phyloP scores from a whole-genome alignment of 257 asterid genomes.

The Agastache rugosa region DNA sequence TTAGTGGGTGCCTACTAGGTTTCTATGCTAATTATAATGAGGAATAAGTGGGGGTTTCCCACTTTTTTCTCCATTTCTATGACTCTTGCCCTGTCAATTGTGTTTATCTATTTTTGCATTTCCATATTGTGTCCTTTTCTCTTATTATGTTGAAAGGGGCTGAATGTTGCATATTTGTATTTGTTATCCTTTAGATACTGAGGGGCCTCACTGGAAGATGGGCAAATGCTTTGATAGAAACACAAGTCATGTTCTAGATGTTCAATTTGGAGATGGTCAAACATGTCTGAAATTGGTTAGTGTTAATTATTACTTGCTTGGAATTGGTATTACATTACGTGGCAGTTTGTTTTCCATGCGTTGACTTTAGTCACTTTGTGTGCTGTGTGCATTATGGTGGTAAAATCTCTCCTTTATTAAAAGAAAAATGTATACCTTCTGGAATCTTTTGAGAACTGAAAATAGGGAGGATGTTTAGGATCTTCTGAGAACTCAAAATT shows the following conservation, averaged over 20 bases:
- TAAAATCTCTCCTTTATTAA: background rate
- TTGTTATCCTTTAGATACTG: slow-evolving; percentile 54
- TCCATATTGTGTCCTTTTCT: background rate
- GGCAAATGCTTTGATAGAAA: slow-evolving; percentile 67
- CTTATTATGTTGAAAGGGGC: slow-evolving; percentile 13
- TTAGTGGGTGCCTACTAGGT: slow-evolving; percentile 11
- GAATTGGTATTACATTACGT: slow-evolving; percentile 1
- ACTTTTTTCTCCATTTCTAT: background rate
- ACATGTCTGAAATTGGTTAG: slow-evolving; percentile 82
- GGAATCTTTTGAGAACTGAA: background rate
- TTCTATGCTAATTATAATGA: slow-evolving; percentile 27
- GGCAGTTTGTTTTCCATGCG: slow-evolving; percentile 20
- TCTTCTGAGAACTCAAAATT: background rate
- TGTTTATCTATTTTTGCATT: slow-evolving; percentile 16
- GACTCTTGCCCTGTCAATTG: background rate
- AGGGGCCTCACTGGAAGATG: slow-evolving; percentile 66
- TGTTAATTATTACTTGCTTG: slow-evolving; percentile 30
- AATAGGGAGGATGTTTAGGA: background rate
- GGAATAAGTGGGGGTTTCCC: slow-evolving; percentile 17
- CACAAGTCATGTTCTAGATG: slow-evolving; percentile 64
- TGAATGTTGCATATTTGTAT: slow-evolving; percentile 26
- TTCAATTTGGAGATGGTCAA: slow-evolving; percentile 72
- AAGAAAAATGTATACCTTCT: background rate
- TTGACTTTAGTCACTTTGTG: background rate
- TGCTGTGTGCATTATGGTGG: slow-evolving; percentile 17